Base-by-base conservation (phyloP, 495 filamentous ascomycete species). In the Podospora fimiseda region DNA sequence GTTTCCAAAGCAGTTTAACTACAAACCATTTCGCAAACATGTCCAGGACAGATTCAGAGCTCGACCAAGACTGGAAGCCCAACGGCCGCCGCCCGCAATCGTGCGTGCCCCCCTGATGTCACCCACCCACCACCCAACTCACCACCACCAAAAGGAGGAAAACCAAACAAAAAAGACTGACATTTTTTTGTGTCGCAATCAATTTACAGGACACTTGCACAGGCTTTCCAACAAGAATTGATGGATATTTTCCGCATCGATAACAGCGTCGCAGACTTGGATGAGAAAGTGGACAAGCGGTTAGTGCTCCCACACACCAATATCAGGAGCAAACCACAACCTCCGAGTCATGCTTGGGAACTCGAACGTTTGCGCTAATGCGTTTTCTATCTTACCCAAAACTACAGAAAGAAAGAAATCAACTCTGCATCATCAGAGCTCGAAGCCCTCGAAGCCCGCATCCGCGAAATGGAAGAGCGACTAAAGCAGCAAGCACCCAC, bases 161-260 rank as follows among this genome's bases (percentile, higher is more conserved):
- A n/a, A n/a, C n/a, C 21, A 18, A 20, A 37, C 16, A 40, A 24
- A 43, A 27, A 47, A 23, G 9, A 38, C 64, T 61, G 44, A 66
- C 55, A 19, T 30, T 2, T 20, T 49, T 50, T 11, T 20, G 43
- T 22, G 21, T 33, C 27, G 27, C 27, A 33, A 33, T 14, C 36
- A 43, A 37, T 0, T 21, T 18, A 40, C 71, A 96, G 91, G 52
- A 92, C 88, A 50, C 83, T 95, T 67, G 91, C 90, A 20, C 84
- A 85, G 51, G 86, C 83, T 51, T 96, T 97, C 75, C 89, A 89
- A 24, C 74, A 84, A 20, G 87, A 88, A 62, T 78, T 97, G 49
- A 87, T 94, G 71, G 87, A 90, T 67, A 84, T 90, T 55, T 97
- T 97, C 68, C 79, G 84, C 58, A 83, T 93, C 60, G 86, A 95